Evolutionary conservation across 2,329 filamentous ascomycete species (phyloP), one percentile per base, ranked within the genome.

Genomic region (Tolypocladium guangdongense): DNA sequence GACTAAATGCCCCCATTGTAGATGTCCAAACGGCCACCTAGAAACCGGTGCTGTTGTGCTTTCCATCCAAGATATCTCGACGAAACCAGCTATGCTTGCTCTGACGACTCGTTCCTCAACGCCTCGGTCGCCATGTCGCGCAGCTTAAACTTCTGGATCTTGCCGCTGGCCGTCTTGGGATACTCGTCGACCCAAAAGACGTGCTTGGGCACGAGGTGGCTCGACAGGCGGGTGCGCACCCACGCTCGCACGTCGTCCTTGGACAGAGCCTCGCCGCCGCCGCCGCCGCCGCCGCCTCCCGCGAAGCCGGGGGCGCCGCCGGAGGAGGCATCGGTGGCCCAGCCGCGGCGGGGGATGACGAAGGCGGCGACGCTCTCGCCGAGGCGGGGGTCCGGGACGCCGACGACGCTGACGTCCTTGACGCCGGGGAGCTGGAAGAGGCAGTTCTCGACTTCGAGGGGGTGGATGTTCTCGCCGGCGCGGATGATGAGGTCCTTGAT

Each of bases 401-500:
- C 93, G 0, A 95, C 88, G 2, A 96, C 88, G 58, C 85, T 88
- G 3, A 83, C 89, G 58, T 96, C 90, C 16, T 77, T 75, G 0
- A 97, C 76, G 4, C 76, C 75, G 2, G 81, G 77, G 64, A 92
- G 84, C 41, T 81, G 80, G 56, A 95, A 83, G 7, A 97, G 77
- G 59, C 84, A 92, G 65, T 95, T 91, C 68, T 99, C 93, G 3
- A 97, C 78, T 68, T 97, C 93, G 7, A 96, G 76, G 0, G 93
- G 93, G 67, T 96, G 89, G 53, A 96, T 96, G 66, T 99, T 99
- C 68, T 97, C 93, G 27, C 93, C 93, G 32, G 88, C 92, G 30
- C 90, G 82, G 65, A 97, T 97, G 62, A 99, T 96, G 52, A 97
- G 71, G 66, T 99, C 93, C 70, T 97, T 97, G 65, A 96, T 92